Base-by-base conservation (phyloP, 2,329 filamentous ascomycete genomes). In the Elsinoe fawcettii region DNA sequence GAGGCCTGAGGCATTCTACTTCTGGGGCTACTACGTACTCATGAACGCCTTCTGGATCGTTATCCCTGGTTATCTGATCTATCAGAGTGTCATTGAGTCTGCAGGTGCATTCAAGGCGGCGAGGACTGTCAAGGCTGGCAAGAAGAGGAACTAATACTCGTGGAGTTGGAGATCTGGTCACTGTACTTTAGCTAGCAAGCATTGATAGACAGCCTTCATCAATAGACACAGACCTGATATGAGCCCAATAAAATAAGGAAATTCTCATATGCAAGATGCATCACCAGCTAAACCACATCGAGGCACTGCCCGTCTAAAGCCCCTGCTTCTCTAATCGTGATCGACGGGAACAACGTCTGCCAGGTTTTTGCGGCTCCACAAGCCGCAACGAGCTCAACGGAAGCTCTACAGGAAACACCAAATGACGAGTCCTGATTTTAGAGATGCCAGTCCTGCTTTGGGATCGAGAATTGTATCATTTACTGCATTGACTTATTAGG, bases 31-130 rank as follows among this genome's bases (percentile, higher is more conserved):
- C 68, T 86, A 82, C 66, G 77, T 85, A 58, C 70, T 81, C 30
- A 83, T 85, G 81, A 86, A 86, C 65, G 77, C 77, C 54, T 80
- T 85, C 66, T 86, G 83, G 83, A 83, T 85, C 56, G 72, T 83
- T 30, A 78, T 85, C 55, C 83, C 83, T 5, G 70, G 69, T 18
- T 70, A 80, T 12, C 63, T 74, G 12, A 63, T 74, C 2, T 69
- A 67, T 16, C 69, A 68, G 60, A 74, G 72, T 46, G 65, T 73
- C 18, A 63, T 62, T 16, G 64, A 64, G 5, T 71, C 67, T 36
- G 67, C 66, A 11, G 64, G 65, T 54, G 71, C 72, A 0, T 74
- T 75, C 60, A 65, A 61, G 36, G 63, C 66, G 14, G 61, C 73
- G 11, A 66, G 72, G 51, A 64, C 60, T 41, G 55, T 68, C 49